Conservation (phyloP, 2,329 filamentous ascomycete species). For the Cercospora zeae-maydis region DNA sequence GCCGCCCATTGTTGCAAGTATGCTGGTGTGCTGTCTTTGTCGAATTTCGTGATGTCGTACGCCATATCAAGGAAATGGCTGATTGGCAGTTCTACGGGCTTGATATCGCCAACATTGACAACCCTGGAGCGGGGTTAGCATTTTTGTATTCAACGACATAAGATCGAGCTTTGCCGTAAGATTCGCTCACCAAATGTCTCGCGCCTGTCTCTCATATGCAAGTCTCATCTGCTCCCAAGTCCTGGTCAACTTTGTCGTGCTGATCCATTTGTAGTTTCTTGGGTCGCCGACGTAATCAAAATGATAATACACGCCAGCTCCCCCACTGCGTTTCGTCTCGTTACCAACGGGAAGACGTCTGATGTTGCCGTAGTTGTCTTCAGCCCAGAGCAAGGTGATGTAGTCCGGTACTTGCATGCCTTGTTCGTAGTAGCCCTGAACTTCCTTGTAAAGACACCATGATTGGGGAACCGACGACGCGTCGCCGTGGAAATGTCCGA, state of each 20-base stretch:
- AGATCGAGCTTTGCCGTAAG: no score
- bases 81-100: constrained; percentile 52
- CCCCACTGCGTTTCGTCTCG: constrained; percentile 58
- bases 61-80: constrained; percentile 62
- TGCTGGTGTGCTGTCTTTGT: constrained; percentile 52
- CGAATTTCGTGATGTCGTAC: constrained; percentile 59
- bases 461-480: constrained; percentile 59
- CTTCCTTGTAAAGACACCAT: constrained; percentile 68
- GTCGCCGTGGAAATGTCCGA: constrained; percentile 54
- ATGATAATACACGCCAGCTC: constrained; percentile 65
- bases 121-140: constrained; percentile 45
- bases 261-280: constrained; percentile 54
- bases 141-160: no score
- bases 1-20: constrained; percentile 58
- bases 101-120: constrained; percentile 65
- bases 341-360: constrained; percentile 58
- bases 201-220: constrained; percentile 56
- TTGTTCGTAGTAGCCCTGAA: constrained; percentile 64
- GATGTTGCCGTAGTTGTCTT: constrained; percentile 63
- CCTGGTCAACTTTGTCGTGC: constrained; percentile 63
- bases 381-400: constrained; percentile 65
- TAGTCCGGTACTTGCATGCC: constrained; percentile 62
- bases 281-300: constrained; percentile 62
- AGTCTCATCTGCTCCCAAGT: constrained; percentile 64
- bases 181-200: constrained; percentile 48